phyloP scores from a whole-genome alignment of 129 eudicot genomes.

The Mikania micrantha region DNA sequence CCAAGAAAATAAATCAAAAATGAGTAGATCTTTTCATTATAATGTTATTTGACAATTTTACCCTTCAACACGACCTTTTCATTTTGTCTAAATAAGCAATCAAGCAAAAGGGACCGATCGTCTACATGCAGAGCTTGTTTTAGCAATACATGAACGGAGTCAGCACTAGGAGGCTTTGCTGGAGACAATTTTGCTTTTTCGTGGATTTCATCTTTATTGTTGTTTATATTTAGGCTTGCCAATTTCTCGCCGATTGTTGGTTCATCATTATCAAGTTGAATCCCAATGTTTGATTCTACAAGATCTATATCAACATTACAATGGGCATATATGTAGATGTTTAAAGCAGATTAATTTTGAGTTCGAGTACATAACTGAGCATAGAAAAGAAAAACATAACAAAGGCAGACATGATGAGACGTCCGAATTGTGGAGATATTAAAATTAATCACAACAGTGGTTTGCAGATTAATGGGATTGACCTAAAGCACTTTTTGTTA shows the following conservation, averaged over 20 bases:
- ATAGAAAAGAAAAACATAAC: too few species aligned
- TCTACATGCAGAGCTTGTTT: conserved; percentile 96
- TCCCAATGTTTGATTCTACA: conserved; percentile 41
- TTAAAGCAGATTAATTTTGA: too few species aligned
- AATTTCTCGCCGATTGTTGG: conserved; percentile 95
- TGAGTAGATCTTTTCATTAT: not conserved
- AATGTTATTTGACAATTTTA: not conserved
- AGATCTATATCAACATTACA: too few species aligned
- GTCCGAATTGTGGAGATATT: too few species aligned
- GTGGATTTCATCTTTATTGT: conserved; percentile 20
- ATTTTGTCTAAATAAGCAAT: conserved; percentile 82
- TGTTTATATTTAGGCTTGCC: conserved; percentile 50
- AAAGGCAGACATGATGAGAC: too few species aligned
- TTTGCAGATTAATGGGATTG: too few species aligned
- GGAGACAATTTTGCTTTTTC: conserved; percentile 36
- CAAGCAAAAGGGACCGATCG: conserved; percentile 73
- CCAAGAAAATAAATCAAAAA: not conserved
- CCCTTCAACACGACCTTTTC: conserved; percentile 45
- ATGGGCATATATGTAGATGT: too few species aligned
- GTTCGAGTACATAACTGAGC: too few species aligned
- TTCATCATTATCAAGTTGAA: conserved; percentile 52
- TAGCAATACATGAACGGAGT: conserved; percentile 74
- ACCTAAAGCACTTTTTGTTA: too few species aligned
- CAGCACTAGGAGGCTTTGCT: conserved; percentile 84
- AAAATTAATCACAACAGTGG: too few species aligned